These are phyloP conservation scores for Tieghemostelium lacteum DNA, from an alignment of 78 protist species.

Conservation along the genomic window DNA sequence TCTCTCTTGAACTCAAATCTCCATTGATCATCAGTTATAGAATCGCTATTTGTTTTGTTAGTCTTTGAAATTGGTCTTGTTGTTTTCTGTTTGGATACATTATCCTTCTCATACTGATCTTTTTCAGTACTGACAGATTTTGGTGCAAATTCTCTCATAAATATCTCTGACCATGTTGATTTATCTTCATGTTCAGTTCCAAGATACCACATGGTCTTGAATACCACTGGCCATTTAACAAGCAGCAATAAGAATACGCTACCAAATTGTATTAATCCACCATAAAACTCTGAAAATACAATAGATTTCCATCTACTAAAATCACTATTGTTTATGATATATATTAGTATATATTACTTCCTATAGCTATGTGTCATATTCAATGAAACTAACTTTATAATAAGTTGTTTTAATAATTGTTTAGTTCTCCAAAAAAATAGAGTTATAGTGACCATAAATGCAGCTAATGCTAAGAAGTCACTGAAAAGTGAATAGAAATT, in stretches of 20 bases:
- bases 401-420: background rate
- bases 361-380: background rate
- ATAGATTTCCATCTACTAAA: conserved; percentile 38
- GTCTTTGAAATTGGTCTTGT: background rate
- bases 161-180: conserved; percentile 65
- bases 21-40: conserved; percentile 56
- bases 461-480: conserved; percentile 3
- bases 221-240: conserved; percentile 71
- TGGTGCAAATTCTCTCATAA: conserved; percentile 48
- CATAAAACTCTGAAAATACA: conserved; percentile 23
- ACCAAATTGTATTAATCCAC: conserved; percentile 55
- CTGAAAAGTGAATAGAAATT: conserved; percentile 2
- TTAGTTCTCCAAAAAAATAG: conserved; percentile 68
- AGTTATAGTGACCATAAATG: conserved; percentile 9
- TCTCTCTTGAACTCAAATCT: conserved; percentile 32
- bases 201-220: conserved; percentile 34
- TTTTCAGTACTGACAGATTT: background rate
- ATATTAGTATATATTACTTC: background rate
- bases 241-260: conserved; percentile 10
- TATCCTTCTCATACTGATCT: background rate
- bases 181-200: conserved; percentile 73
- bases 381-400: background rate
- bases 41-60: background rate
- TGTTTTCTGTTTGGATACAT: background rate
- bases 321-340: conserved; percentile 1